Conservation (phyloP, 257 asterid genomes). For the Solanum bukasovii region DNA sequence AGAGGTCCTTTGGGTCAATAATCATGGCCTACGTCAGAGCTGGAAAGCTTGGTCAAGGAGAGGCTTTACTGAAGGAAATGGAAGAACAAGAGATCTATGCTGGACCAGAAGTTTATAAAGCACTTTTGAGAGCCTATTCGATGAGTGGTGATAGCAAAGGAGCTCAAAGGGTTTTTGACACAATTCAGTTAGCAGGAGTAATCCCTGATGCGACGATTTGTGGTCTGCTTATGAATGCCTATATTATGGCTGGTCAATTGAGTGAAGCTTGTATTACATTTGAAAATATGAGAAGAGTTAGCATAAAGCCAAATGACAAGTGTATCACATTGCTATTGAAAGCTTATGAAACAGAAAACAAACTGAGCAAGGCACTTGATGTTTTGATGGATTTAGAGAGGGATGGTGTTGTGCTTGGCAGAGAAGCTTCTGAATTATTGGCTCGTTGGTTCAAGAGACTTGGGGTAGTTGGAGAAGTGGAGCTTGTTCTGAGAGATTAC, state of each 20-base stretch:
- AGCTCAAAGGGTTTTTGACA: conserved; percentile 68
- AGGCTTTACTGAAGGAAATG: conserved; percentile 56
- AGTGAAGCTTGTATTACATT: conserved; percentile 59
- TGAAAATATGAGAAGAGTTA: conserved; percentile 51
- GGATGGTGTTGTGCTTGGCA: conserved; percentile 33
- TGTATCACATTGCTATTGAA: conserved; percentile 55
- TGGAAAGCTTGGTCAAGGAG: conserved; percentile 42
- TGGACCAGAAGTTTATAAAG: conserved; percentile 79
- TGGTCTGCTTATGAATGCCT: conserved; percentile 79
- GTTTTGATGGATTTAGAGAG: conserved; percentile 54
- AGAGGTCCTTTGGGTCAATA: conserved; percentile 81
- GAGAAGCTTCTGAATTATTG: conserved; percentile 57
- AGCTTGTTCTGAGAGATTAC: conserved; percentile 52
- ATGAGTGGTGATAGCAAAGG: conserved; percentile 60
- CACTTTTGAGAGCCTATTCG: conserved; percentile 74
- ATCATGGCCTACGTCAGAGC: conserved; percentile 86
- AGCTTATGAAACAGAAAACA: conserved; percentile 56
- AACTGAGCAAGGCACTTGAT: conserved; percentile 54
- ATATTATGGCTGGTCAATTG: conserved; percentile 41
- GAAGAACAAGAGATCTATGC: conserved; percentile 57
- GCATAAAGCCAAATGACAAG: conserved; percentile 65
- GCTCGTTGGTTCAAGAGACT: conserved; percentile 60
- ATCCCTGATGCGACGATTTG: conserved; percentile 66
- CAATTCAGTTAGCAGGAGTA: conserved; percentile 66
- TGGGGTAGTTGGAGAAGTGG: conserved; percentile 76